Base-by-base conservation (phyloP, 768 basidiomycete genomes). In the Cyclocybe cylindracea region DNA sequence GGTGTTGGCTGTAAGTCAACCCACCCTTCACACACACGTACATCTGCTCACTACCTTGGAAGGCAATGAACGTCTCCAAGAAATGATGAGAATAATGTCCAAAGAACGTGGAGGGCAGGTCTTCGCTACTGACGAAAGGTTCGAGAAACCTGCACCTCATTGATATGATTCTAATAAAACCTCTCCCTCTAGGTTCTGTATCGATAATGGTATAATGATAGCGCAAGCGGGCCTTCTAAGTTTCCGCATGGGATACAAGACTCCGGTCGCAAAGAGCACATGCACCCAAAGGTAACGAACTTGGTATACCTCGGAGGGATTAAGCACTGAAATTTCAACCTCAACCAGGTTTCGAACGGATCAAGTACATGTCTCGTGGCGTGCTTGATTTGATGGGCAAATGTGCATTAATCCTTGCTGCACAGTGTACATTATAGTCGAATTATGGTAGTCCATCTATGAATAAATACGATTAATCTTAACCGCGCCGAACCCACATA, bases 181-280 rank as follows among this genome's bases (percentile, higher is more conserved):
- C 10, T 51, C 11, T n/a, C 14, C 24, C 24, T 24, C 24, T 60
- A 96, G 95, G 48, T 98, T 96, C 70, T 98, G 97, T 70, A 98
- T 99, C 54, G 97, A 99, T 68, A 99, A 99, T 60, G 97, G 97
- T 1, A 96, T 98, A 60, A 99, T 99, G 97, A 98, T 99, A 48
- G 96, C 97, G 2, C 97, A 99, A 64, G 97, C 97, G 5, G 97
- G 97, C 5, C 78, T 99, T 29, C 77, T 99, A 35, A 85, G 87
- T 55, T 94, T 84, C 67, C 81, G 97, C 2, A 98, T 95, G 94
- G 97, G 96, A 19, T 79, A 85, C 54, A 70, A 72, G 42, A 98
- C 94, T 0, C 79, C 87, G 2, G 64, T 98, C 29, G 67, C 78
- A 24, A 82, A 96, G 63, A 94, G 87, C 48, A 89, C 84, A 33